phyloP scores from a whole-genome alignment of 192 early-diverging fungal genomes.

The Backusella australiensis region DNA sequence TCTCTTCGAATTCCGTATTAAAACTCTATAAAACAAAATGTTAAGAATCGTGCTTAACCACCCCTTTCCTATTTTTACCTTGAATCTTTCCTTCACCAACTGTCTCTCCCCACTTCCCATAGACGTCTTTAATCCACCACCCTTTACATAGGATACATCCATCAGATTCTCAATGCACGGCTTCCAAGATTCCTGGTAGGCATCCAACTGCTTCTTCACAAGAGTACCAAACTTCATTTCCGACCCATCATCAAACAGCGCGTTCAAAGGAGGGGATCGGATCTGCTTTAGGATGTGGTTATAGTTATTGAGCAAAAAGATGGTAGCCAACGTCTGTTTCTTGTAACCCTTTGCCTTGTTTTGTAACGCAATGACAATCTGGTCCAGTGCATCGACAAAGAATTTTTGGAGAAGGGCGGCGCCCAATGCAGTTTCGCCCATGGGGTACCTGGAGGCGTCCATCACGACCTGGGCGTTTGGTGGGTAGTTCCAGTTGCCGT shows the following conservation, averaged over 20 bases:
- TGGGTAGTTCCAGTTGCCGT: conserved; percentile 57
- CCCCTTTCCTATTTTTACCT: conserved; percentile 37
- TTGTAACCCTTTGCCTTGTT: conserved; percentile 71
- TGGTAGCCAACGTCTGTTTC: conserved; percentile 55
- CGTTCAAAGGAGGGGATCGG: conserved; percentile 46
- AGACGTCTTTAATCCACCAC: conserved; percentile 54
- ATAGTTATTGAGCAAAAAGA: conserved; percentile 88
- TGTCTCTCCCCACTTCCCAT: conserved; percentile 67
- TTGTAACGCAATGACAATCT: conserved; percentile 62
- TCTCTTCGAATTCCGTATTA: conserved; percentile 80
- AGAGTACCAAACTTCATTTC: conserved; percentile 51
- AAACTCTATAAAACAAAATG: conserved; percentile 53
- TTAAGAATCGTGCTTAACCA: no score
- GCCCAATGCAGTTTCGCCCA: conserved; percentile 14
- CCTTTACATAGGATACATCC: conserved; percentile 68
- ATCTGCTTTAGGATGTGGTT: conserved; percentile 71
- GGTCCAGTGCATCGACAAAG: conserved; percentile 52
- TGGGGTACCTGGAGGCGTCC: neutral
- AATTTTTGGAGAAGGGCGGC: conserved; percentile 25
- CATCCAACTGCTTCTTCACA: conserved; percentile 48
- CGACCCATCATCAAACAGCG: conserved; percentile 45
- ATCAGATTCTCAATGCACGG: conserved; percentile 70
- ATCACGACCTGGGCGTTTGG: neutral
- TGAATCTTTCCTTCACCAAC: conserved; percentile 82
- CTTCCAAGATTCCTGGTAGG: conserved; percentile 70